A percentile compares a stretch with the other conserved stretches of the same genome.
phyloP scores from a whole-genome alignment of 2,329 filamentous ascomycete species.

The Aspergillus japonicus region DNA sequence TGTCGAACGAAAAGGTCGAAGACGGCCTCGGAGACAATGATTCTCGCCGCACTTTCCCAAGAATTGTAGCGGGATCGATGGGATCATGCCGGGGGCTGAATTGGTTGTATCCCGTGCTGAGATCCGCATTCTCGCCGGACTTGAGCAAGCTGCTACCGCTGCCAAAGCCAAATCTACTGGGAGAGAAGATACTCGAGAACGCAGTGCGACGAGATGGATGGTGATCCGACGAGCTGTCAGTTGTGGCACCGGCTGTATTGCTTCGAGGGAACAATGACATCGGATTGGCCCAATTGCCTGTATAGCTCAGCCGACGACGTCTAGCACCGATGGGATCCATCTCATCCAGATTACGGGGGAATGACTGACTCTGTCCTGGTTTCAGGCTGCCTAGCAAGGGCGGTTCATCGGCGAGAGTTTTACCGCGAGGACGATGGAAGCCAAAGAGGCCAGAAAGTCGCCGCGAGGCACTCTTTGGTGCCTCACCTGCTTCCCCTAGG shows the following conservation, averaged over 20 bases:
- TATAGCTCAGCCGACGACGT: slow-evolving; percentile 57
- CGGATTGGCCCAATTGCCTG: slow-evolving; percentile 54
- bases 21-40: slow-evolving; percentile 49
- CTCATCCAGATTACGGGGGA: slow-evolving; percentile 56
- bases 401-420: slow-evolving; percentile 59
- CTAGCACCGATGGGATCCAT: slow-evolving; percentile 51
- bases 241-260: slow-evolving; percentile 44
- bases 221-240: slow-evolving; percentile 44
- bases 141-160: slow-evolving; percentile 27
- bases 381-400: slow-evolving; percentile 59
- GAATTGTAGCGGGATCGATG: slow-evolving; percentile 46
- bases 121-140: slow-evolving; percentile 34
- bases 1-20: slow-evolving; percentile 57
- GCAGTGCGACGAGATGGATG: slow-evolving; percentile 40
- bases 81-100: slow-evolving; percentile 49
- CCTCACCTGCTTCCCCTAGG: slow-evolving; percentile 32
- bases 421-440: slow-evolving; percentile 60
- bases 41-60: slow-evolving; percentile 43
- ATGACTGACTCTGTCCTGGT: slow-evolving; percentile 61
- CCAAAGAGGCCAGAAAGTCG: slow-evolving; percentile 59
- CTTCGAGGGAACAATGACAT: slow-evolving; percentile 49
- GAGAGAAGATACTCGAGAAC: slow-evolving; percentile 46
- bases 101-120: slow-evolving; percentile 45
- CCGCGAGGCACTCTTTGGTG: slow-evolving; percentile 47
- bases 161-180: slow-evolving; percentile 40